Conservation (phyloP, 2,329 filamentous ascomycete species). For the Trichoderma koningiopsis region DNA sequence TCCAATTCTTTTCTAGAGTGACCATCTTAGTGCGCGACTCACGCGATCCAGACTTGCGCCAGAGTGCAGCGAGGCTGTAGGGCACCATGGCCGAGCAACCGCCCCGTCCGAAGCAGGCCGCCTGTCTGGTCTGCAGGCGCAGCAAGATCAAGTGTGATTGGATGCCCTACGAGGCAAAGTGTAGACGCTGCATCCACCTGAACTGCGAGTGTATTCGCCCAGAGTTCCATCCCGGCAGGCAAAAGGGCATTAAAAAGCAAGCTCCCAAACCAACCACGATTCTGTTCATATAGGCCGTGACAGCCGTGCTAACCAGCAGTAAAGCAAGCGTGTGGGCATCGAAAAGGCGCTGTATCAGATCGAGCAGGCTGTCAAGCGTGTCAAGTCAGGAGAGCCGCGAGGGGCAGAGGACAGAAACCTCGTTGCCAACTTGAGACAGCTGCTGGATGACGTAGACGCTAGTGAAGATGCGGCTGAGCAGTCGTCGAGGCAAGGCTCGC, state of each 20-base stretch:
- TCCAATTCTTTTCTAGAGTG: conserved; percentile 7
- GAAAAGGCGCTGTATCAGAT: conserved; percentile 76
- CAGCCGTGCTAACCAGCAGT: neutral
- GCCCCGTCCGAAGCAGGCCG: conserved; percentile 47
- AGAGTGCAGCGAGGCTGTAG: neutral
- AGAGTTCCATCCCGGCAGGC: conserved; percentile 72
- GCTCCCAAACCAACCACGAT: conserved; percentile 28
- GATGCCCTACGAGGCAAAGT: conserved; percentile 52
- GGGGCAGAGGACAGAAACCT: conserved; percentile 50
- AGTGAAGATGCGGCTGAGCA: conserved; percentile 30
- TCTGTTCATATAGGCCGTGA: neutral
- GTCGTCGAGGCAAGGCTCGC: conserved; percentile 34
- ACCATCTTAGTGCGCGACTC: conserved; percentile 4
- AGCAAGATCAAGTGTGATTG: conserved; percentile 71
- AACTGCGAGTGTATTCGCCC: conserved; percentile 66
- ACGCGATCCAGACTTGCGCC: conserved; percentile 1
- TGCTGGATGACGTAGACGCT: conserved; percentile 39
- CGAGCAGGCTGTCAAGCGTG: conserved; percentile 66
- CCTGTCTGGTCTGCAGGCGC: conserved; percentile 64
- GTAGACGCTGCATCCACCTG: conserved; percentile 62
- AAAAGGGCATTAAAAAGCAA: conserved; percentile 78
- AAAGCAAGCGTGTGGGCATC: conserved; percentile 71
- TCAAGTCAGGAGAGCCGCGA: conserved; percentile 47
- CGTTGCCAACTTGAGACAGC: conserved; percentile 46
- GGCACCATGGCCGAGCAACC: conserved; percentile 34